Evolutionary conservation across 2,329 filamentous ascomycete species (phyloP).

Genomic region (Calonectria ilicicola): DNA sequence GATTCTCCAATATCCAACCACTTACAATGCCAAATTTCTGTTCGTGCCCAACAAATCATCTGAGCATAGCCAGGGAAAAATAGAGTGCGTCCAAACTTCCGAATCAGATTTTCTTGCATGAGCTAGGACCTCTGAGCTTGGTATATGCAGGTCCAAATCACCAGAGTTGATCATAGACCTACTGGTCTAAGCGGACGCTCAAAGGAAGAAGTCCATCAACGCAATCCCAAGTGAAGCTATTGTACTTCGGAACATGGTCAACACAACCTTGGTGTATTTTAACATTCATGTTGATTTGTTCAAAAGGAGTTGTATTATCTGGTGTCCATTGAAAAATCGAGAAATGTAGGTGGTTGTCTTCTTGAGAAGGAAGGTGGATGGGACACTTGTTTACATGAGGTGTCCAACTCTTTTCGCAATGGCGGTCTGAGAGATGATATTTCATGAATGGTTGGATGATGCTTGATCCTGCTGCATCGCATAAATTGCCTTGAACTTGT

Average conservation of each 20-base stretch:
- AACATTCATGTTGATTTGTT: background rate
- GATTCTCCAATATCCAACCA: background rate
- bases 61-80: background rate
- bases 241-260: background rate
- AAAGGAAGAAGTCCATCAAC: too few species aligned
- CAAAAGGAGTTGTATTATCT: background rate
- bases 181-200: background rate
- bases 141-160: background rate
- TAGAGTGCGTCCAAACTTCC: background rate
- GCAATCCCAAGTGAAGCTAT: background rate
- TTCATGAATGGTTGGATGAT: conserved; percentile 3
- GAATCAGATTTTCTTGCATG: background rate
- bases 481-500: background rate
- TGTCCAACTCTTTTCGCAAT: background rate
- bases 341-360: background rate
- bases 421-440: background rate
- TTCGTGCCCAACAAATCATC: background rate
- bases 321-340: conserved; percentile 4
- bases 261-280: background rate
- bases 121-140: background rate
- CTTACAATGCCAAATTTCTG: background rate
- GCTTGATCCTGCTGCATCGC: background rate
- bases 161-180: too few species aligned
- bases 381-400: conserved; percentile 2
- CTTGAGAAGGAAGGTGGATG: background rate